Conservation (phyloP, 2,329 filamentous ascomycete species). For the Fusarium tjaetaba region DNA sequence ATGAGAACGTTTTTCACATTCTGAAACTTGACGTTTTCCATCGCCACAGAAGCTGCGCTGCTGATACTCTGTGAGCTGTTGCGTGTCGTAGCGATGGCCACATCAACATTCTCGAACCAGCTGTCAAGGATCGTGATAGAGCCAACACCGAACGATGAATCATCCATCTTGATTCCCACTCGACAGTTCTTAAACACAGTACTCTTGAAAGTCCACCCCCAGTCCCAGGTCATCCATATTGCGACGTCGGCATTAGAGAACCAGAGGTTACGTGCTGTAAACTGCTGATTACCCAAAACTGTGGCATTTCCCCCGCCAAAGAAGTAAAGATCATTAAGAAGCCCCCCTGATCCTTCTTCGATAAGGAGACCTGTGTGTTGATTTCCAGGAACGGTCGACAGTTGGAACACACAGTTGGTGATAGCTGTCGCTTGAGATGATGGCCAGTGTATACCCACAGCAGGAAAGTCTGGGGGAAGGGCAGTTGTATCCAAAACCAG, state of each 20-base stretch:
- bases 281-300: slow-evolving; percentile 73
- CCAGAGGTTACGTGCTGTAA: slow-evolving; percentile 74
- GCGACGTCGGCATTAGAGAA: slow-evolving; percentile 73
- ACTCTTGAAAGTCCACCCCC: slow-evolving; percentile 79
- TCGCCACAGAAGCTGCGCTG: slow-evolving; percentile 55
- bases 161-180: slow-evolving; percentile 73
- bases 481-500: slow-evolving; percentile 65
- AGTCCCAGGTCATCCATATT: slow-evolving; percentile 79
- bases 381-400: slow-evolving; percentile 58
- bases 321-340: slow-evolving; percentile 76
- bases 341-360: slow-evolving; percentile 72
- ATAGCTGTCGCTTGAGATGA: slow-evolving; percentile 71
- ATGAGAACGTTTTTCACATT: slow-evolving; percentile 46
- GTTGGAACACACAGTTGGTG: slow-evolving; percentile 66
- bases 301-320: slow-evolving; percentile 72
- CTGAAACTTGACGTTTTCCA: slow-evolving; percentile 59
- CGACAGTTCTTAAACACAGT: slow-evolving; percentile 70
- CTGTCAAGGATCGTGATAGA: slow-evolving; percentile 82
- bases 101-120: slow-evolving; percentile 71
- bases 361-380: slow-evolving; percentile 69
- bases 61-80: slow-evolving; percentile 45
- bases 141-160: slow-evolving; percentile 67
- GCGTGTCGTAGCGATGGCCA: slow-evolving; percentile 73
- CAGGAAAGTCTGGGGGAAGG: slow-evolving; percentile 56
- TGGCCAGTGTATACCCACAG: slow-evolving; percentile 73